Conservation (phyloP, 1,139 yeast species). For the Hemisphaericaspora xylanilytica region DNA sequence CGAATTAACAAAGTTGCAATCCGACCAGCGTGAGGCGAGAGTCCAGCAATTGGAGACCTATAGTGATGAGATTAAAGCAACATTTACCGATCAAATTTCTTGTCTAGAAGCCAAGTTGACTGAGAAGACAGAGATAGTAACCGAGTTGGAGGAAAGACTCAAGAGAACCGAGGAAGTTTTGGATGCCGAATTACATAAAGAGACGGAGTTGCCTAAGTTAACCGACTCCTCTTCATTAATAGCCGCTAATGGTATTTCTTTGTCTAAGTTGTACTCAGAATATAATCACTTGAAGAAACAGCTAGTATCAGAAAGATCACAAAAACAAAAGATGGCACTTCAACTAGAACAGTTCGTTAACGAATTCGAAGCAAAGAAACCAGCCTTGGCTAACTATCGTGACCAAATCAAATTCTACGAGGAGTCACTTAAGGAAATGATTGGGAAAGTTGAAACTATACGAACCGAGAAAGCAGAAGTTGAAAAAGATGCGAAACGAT, state of each 20-base stretch:
- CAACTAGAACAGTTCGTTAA: slow-evolving; percentile 70
- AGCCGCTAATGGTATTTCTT: slow-evolving; percentile 57
- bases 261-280: slow-evolving; percentile 69
- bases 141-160: slow-evolving; percentile 35
- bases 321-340: slow-evolving; percentile 65
- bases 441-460: slow-evolving; percentile 36
- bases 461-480: slow-evolving; percentile 42
- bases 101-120: slow-evolving; percentile 23
- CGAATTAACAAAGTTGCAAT: slow-evolving; percentile 55
- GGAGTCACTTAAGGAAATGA: slow-evolving; percentile 37
- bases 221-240: slow-evolving; percentile 40
- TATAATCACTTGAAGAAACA: slow-evolving; percentile 64
- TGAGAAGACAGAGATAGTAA: slow-evolving; percentile 32
- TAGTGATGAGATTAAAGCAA: slow-evolving; percentile 40
- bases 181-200: slow-evolving; percentile 41
- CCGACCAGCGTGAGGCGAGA: slow-evolving; percentile 45
- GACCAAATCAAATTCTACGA: slow-evolving; percentile 49
- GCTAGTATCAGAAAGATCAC: slow-evolving; percentile 65
- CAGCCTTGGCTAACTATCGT: slow-evolving; percentile 68
- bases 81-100: slow-evolving; percentile 30
- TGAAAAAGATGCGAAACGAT: slow-evolving; percentile 34
- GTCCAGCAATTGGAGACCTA: slow-evolving; percentile 48
- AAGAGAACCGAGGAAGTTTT: slow-evolving; percentile 42
- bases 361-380: slow-evolving; percentile 80
- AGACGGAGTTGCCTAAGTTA: slow-evolving; percentile 39